phyloP scores from a whole-genome alignment of 108 stramenopile genomes.

The Tribonema minus region DNA sequence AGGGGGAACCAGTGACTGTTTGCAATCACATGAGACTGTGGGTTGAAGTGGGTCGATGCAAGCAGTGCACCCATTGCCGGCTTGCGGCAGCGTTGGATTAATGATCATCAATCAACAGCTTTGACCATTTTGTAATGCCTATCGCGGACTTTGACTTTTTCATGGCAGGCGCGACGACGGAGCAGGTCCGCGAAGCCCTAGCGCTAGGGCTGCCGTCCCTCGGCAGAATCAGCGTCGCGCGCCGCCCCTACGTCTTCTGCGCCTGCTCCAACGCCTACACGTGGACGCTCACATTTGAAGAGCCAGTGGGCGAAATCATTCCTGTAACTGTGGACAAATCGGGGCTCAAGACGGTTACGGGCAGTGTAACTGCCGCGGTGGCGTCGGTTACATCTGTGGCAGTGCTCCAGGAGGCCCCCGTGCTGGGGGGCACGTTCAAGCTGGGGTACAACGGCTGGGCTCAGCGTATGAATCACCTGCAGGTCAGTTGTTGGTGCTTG shows the following conservation, averaged over 20 bases:
- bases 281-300: constrained; percentile 67
- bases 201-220: constrained; percentile 50
- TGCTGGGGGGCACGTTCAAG: constrained; percentile 56
- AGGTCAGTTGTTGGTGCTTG: no score
- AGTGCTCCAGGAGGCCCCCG: constrained; percentile 40
- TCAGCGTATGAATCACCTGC: not conserved
- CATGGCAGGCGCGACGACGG: constrained; percentile 30
- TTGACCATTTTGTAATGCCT: no score
- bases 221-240: constrained; percentile 50
- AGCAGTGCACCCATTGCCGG: no score
- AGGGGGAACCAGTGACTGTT: no score
- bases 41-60: no score
- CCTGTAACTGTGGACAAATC: constrained; percentile 49
- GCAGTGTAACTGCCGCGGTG: constrained; percentile 4
- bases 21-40: no score
- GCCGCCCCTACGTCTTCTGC: constrained; percentile 55
- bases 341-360: not conserved
- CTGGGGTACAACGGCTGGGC: constrained; percentile 50
- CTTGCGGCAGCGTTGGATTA: no score
- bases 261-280: constrained; percentile 63
- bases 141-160: no score
- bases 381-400: constrained; percentile 40
- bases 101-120: no score
- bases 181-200: constrained; percentile 53
- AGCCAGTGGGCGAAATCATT: constrained; percentile 31